Base-by-base conservation (phyloP, 805 yeast genomes). In the Cyberlindnera xylosilytica region DNA sequence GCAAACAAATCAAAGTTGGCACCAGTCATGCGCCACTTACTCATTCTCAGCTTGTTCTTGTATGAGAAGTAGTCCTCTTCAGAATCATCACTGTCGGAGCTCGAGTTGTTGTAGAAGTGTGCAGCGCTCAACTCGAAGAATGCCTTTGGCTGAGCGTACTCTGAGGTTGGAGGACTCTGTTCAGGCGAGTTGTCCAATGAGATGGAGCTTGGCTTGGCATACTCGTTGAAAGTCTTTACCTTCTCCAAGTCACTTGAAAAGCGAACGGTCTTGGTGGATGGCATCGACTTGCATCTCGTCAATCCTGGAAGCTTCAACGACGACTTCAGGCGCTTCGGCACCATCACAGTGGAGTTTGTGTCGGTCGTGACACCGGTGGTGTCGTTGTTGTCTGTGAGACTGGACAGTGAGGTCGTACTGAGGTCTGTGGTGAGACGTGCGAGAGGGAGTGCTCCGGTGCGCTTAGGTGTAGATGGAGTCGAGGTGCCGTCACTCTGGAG, bases 181-280 rank as follows among this genome's bases (percentile, higher is more conserved):
- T 57, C 55, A 0, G 82, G 82, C 1, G 84, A 72, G 49, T 70
- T 72, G 33, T 76, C 78, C 38, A 69, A 65, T 0, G 85, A 79
- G n/a, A 82, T 83, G 2, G 83, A 73, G 10, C 72, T 68, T 23
- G 89, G 88, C 48, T 74, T 76, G 38, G 76, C 81, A 20, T 63
- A 60, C 33, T 79, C 80, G 52, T 79, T 78, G 56, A 83, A 83
- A 54, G 76, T 75, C 59, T 82, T 82, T 42, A 83, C 73, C 31
- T 78, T 78, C 40, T 78, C 81, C 44, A 82, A 64, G 38, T 76
- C 66, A 6, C 74, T 59, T 1, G 87, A 85, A 60, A 83, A 83
- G 41, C 87, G 65, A 32, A 83, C 89, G 7, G 78, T 74, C 57
- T 80, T 81, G 4, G 44, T 37, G 16, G 53, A 46, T 43, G 83